phyloP scores from a whole-genome alignment of 352 stramenopile genomes.

The Phytophthora syringae region DNA sequence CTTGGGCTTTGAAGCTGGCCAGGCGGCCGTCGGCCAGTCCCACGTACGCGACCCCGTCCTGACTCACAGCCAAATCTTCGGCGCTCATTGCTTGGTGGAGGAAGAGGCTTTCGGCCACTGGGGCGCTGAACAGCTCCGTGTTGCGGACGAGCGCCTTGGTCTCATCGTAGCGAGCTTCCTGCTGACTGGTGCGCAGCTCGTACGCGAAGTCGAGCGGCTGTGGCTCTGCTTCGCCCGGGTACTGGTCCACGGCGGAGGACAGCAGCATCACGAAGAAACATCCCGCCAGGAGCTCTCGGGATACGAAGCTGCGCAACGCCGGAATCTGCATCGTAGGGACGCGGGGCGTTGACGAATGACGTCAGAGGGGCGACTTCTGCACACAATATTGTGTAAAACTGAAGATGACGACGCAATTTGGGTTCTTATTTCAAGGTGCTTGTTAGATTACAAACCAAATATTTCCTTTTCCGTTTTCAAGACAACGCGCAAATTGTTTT shows the following conservation, averaged over 20 bases:
- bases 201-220: conserved; percentile 42
- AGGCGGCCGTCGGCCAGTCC: conserved; percentile 63
- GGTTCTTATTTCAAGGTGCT: no score
- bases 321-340: conserved; percentile 27
- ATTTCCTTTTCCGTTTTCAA: no score
- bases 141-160: conserved; percentile 24
- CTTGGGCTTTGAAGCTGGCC: conserved; percentile 41
- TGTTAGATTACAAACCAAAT: no score
- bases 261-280: conserved; percentile 61
- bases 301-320: conserved; percentile 44
- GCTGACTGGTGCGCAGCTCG: conserved; percentile 44
- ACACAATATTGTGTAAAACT: conserved; percentile 6
- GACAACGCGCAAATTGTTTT: no score
- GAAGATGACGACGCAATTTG: no score
- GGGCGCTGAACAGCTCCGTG: conserved; percentile 31
- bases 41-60: conserved; percentile 54
- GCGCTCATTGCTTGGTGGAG: conserved; percentile 42
- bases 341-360: conserved; percentile 15
- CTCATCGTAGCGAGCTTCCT: conserved; percentile 46
- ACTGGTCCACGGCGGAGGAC: conserved; percentile 58
- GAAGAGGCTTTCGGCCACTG: conserved; percentile 43
- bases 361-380: background rate
- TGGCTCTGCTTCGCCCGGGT: conserved; percentile 46
- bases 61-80: conserved; percentile 54
- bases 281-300: conserved; percentile 51